phyloP scores from a whole-genome alignment of 1,284 basidiomycete genomes.

The Pascua guehoae region DNA sequence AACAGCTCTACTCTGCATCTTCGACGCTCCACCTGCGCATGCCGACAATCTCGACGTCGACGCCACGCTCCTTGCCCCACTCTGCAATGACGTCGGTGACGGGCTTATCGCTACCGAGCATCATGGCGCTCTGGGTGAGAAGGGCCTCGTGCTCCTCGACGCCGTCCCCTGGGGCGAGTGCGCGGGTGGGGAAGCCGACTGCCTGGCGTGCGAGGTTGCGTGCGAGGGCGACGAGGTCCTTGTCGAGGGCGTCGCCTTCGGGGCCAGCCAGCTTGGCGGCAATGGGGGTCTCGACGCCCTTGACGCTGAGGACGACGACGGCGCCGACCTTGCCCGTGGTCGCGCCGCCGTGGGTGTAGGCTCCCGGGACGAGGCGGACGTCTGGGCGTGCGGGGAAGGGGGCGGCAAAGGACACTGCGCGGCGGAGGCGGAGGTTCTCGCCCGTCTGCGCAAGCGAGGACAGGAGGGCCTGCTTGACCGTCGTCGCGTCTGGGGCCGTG shows the following conservation, averaged over 20 bases:
- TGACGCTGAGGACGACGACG: slow-evolving; percentile 63
- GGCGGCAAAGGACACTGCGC: slow-evolving; percentile 69
- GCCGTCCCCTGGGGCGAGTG: slow-evolving; percentile 50
- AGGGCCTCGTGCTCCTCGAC: slow-evolving; percentile 57
- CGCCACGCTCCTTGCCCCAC: slow-evolving; percentile 63
- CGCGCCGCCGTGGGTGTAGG: slow-evolving; percentile 72
- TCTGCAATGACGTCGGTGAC: slow-evolving; percentile 62
- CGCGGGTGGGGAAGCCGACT: slow-evolving; percentile 74
- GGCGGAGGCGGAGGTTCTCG: slow-evolving; percentile 77
- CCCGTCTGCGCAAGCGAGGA: slow-evolving; percentile 80
- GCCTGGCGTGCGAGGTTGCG: slow-evolving; percentile 79
- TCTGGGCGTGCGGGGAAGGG: slow-evolving; percentile 53
- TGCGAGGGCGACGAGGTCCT: slow-evolving; percentile 64
- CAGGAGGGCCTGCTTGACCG: slow-evolving; percentile 71
- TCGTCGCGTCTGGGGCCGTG: slow-evolving; percentile 46
- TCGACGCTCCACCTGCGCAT: slow-evolving; percentile 45
- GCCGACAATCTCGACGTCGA: slow-evolving; percentile 38
- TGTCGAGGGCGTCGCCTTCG: slow-evolving; percentile 49
- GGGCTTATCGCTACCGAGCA: slow-evolving; percentile 56
- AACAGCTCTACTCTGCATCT: slow-evolving; percentile 16
- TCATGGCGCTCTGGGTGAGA: slow-evolving; percentile 78
- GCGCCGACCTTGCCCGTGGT: slow-evolving; percentile 67
- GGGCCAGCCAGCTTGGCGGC: slow-evolving; percentile 35
- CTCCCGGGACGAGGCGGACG: slow-evolving; percentile 63
- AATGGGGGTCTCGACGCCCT: slow-evolving; percentile 41